A percentile compares a stretch with the other conserved stretches of the same genome.
phyloP scores from a whole-genome alignment of 495 filamentous ascomycete species.

The Letharia lupina region DNA sequence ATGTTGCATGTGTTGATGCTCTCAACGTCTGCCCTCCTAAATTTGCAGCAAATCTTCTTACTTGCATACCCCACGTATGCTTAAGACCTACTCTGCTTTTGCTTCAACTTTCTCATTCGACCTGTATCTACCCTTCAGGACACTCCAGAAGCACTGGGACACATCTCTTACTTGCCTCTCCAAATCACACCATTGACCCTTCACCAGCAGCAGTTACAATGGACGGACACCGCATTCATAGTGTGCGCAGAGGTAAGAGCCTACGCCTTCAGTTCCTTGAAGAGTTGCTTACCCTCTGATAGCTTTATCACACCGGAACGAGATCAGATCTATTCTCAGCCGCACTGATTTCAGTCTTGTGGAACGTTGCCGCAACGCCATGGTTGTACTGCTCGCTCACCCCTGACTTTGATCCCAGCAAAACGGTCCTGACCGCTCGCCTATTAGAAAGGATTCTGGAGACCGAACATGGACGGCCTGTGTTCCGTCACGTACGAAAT shows the following conservation, averaged over 20 bases:
- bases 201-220: not conserved
- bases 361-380: constrained; percentile 2
- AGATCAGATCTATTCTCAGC: not conserved
- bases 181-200: not conserved
- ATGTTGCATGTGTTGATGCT: not conserved
- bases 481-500: not conserved
- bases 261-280: too few species aligned
- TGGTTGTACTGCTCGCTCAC: constrained; percentile 13
- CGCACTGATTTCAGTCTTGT: not conserved
- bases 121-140: not conserved
- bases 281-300: not conserved
- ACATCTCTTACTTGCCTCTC: not conserved
- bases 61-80: not conserved
- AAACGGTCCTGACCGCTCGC: not conserved
- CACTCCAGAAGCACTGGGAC: not conserved
- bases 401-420: constrained; percentile 4
- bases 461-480: not conserved
- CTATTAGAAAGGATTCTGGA: not conserved
- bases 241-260: constrained; percentile 6
- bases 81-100: not conserved
- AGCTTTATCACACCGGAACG: constrained; percentile 6
- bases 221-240: not conserved
- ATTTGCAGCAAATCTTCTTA: not conserved
- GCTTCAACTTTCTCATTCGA: not conserved
- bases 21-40: not conserved